phyloP scores from a whole-genome alignment of 805 yeast species.

The Saturnispora zaruensis region DNA sequence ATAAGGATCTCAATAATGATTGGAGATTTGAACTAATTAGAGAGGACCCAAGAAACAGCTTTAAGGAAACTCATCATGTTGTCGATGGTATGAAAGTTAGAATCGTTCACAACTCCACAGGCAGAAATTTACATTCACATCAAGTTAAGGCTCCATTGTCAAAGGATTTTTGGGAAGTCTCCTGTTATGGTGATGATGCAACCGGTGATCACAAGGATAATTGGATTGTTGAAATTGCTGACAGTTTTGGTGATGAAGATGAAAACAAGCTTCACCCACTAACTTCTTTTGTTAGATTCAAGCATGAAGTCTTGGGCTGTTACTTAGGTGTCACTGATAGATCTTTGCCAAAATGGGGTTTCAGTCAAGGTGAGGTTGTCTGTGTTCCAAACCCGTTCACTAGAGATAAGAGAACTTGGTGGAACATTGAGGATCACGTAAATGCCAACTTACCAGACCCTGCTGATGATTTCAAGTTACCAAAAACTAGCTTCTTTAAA shows the following conservation, averaged over 20 bases:
- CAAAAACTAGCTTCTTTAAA: slow-evolving; percentile 67
- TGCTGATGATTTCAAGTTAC: slow-evolving; percentile 53
- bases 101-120: slow-evolving; percentile 60
- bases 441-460: slow-evolving; percentile 54
- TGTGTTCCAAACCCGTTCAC: slow-evolving; percentile 61
- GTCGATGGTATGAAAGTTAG: slow-evolving; percentile 62
- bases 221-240: slow-evolving; percentile 81
- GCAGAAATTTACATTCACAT: slow-evolving; percentile 78
- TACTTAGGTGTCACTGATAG: slow-evolving; percentile 69
- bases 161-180: slow-evolving; percentile 64
- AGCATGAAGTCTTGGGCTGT: slow-evolving; percentile 57
- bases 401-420: slow-evolving; percentile 81
- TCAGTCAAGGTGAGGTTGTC: slow-evolving; percentile 79
- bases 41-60: slow-evolving; percentile 30
- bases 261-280: slow-evolving; percentile 56
- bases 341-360: slow-evolving; percentile 75
- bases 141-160: slow-evolving; percentile 66
- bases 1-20: slow-evolving; percentile 78
- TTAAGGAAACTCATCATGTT: slow-evolving; percentile 32
- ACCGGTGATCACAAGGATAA: slow-evolving; percentile 78
- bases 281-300: slow-evolving; percentile 63
- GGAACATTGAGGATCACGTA: slow-evolving; percentile 70
- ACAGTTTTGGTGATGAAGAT: slow-evolving; percentile 49
- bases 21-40: slow-evolving; percentile 64
- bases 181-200: slow-evolving; percentile 71